These are phyloP conservation scores for Sphagnum fallax DNA, from an alignment of 228 moss, liverwort and hornwort species.

Conservation along the genomic window DNA sequence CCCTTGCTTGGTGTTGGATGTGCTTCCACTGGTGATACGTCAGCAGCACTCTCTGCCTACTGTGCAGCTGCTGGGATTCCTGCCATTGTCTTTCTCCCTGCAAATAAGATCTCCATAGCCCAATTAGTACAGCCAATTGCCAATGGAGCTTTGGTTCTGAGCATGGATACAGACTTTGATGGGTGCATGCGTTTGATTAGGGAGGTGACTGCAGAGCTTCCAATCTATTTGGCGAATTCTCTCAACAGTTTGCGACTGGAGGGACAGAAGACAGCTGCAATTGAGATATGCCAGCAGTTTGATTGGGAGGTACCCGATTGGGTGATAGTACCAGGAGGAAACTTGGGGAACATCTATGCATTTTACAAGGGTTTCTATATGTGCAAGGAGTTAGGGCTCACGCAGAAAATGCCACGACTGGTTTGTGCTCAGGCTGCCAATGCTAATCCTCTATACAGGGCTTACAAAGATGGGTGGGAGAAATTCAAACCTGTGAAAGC, in stretches of 20 bases:
- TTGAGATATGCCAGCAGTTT: constrained; percentile 93
- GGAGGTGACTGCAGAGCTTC: constrained; percentile 95
- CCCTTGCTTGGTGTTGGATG: constrained; percentile 93
- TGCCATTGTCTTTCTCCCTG: constrained; percentile 93
- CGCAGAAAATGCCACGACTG: constrained; percentile 75
- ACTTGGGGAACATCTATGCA: constrained; percentile 94
- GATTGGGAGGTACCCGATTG: constrained; percentile 99
- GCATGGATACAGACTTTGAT: constrained; percentile 94
- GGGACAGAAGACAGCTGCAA: constrained; percentile 97
- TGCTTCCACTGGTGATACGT: constrained; percentile 96
- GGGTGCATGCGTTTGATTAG: constrained; percentile 99
- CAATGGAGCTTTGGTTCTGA: constrained; percentile 86
- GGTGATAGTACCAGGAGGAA: constrained; percentile 96
- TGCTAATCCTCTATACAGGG: constrained; percentile 86
- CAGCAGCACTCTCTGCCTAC: constrained; percentile 92
- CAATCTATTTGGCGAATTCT: constrained; percentile 94
- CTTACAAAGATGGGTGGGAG: constrained; percentile 78
- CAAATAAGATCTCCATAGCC: constrained; percentile 91
- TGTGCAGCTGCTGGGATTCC: constrained; percentile 96
- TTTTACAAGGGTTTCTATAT: constrained; percentile 95
- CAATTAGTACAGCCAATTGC: constrained; percentile 97
- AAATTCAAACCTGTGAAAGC: constrained; percentile 75
- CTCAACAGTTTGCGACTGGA: constrained; percentile 90
- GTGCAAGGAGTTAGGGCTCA: constrained; percentile 94
- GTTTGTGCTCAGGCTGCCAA: constrained; percentile 94